phyloP scores from a whole-genome alignment of 805 yeast genomes.

The Pichia cabralensis region DNA sequence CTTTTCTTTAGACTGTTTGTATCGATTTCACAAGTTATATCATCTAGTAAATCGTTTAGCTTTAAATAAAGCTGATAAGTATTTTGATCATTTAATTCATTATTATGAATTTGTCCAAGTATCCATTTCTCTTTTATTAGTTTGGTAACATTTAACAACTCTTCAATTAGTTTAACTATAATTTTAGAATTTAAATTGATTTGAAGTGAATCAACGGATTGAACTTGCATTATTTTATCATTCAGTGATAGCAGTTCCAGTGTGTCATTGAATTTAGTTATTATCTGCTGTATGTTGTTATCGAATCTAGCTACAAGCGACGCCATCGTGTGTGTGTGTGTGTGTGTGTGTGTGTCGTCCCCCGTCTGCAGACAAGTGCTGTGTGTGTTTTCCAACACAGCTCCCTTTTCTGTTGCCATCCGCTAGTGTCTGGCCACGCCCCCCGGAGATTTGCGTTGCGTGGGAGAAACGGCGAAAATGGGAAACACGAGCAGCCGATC shows the following conservation, averaged over 20 bases:
- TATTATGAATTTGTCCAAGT: constrained; percentile 39
- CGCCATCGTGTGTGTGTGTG: too few relatives aligned
- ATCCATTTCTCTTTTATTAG: constrained; percentile 48
- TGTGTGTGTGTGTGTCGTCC: too few relatives aligned
- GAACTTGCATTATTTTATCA: constrained; percentile 26
- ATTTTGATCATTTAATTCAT: constrained; percentile 13
- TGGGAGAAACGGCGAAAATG: too few relatives aligned
- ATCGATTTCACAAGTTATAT: constrained; percentile 25
- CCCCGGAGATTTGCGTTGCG: too few relatives aligned
- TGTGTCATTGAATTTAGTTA: constrained; percentile 43
- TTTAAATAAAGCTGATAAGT: constrained; percentile 23
- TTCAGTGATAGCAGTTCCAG: constrained; percentile 34
- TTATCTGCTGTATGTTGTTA: constrained; percentile 38
- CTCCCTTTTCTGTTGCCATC: too few relatives aligned
- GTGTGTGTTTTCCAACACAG: too few relatives aligned
- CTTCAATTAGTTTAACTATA: constrained; percentile 44
- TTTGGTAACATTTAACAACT: constrained; percentile 38
- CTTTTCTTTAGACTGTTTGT: too few relatives aligned
- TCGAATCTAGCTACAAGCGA: constrained; percentile 39
- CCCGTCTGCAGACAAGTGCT: too few relatives aligned
- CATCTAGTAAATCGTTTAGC: constrained; percentile 26
- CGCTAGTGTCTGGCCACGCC: too few relatives aligned
- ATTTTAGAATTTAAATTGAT: constrained; percentile 44
- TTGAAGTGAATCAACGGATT: constrained; percentile 45
- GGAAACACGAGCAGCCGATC: too few relatives aligned